Base-by-base conservation (phyloP, 2,329 filamentous ascomycete genomes). In the Plectosphaerella cucumerina region DNA sequence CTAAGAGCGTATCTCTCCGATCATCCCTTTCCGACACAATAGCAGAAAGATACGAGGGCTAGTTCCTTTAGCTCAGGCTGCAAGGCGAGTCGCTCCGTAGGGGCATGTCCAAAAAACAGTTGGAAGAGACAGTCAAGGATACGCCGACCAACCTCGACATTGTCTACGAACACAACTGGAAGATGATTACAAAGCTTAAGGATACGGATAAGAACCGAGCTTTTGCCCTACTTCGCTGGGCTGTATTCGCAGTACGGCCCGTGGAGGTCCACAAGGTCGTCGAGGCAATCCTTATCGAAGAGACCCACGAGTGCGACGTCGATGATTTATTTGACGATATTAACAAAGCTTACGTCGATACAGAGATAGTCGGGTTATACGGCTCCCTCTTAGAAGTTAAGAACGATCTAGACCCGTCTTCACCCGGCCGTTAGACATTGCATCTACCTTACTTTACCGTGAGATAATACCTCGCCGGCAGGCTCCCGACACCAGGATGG, bases 21-120 rank as follows among this genome's bases (percentile, higher is more conserved):
- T 2, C 48, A 0, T 42, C 55, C 0, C 49, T 70, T 2, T 61
- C 64, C 2, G 11, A 57, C 5, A 50, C 41, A n/a, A 59, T 70
- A 50, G 50, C 64, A 0, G 46, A 60, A 3, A 52, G 59, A 1
- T 68, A 61, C 22, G 53, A 65, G 2, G 69, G 65, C 0, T 67
- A 69, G 37, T 70, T 71, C 33, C 42, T 70, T 0, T 69, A 59
- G 57, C 53, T 70, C 1, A 64, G 60, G 14, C 12, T 70, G 52
- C 59, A 67, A 11, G 60, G 61, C 8, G 31, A 57, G 1, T 52
- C 58, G 4, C 43, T 70, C 1, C 50, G 55, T 0, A 56, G 48
- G 6, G 53, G 61, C 0, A 64, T 62, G 53, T 65, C 58, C 18
- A 54, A 57, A 34, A 62, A 60, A 14, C 59, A 65, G 22, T 54